phyloP scores from a whole-genome alignment of 2,329 filamentous ascomycete species.

The Ascochyta clinopodiicola region DNA sequence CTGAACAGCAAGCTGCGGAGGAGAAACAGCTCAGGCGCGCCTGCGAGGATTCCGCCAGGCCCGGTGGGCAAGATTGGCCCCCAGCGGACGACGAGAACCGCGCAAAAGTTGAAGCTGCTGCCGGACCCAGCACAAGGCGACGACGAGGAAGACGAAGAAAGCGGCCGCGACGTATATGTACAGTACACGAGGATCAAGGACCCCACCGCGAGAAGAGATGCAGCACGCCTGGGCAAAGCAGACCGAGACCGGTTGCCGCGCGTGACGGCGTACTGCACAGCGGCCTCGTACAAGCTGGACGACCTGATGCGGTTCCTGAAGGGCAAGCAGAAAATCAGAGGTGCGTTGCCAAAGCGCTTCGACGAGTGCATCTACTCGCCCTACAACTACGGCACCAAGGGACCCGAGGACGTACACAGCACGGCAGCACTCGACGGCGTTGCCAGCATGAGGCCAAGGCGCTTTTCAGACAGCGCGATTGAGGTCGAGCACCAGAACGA shows the following conservation, averaged over 20 bases:
- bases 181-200: slow-evolving; percentile 99
- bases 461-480: slow-evolving; percentile 76
- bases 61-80: slow-evolving; percentile 80
- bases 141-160: slow-evolving; percentile 82
- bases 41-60: slow-evolving; percentile 53
- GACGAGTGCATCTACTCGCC: slow-evolving; percentile 98
- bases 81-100: slow-evolving; percentile 92
- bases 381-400: slow-evolving; percentile 74
- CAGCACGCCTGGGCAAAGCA: slow-evolving; percentile 89
- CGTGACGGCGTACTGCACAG: slow-evolving; percentile 96
- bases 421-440: slow-evolving; percentile 39
- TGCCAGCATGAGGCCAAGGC: slow-evolving; percentile 59
- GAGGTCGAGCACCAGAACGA: slow-evolving; percentile 68
- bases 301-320: slow-evolving; percentile 90
- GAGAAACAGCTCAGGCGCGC: slow-evolving; percentile 79
- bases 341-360: slow-evolving; percentile 87
- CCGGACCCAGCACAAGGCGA: slow-evolving; percentile 86
- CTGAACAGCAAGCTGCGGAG: slow-evolving; percentile 87
- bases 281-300: slow-evolving; percentile 89
- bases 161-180: slow-evolving; percentile 92
- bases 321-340: slow-evolving; percentile 76
- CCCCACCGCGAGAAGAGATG: slow-evolving; percentile 88
- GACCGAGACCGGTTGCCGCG: slow-evolving; percentile 85
- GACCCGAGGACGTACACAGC: slow-evolving; percentile 45
- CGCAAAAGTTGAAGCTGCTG: slow-evolving; percentile 95